Base-by-base conservation (phyloP, 441 rosid species). In the Populus trichocarpa region DNA sequence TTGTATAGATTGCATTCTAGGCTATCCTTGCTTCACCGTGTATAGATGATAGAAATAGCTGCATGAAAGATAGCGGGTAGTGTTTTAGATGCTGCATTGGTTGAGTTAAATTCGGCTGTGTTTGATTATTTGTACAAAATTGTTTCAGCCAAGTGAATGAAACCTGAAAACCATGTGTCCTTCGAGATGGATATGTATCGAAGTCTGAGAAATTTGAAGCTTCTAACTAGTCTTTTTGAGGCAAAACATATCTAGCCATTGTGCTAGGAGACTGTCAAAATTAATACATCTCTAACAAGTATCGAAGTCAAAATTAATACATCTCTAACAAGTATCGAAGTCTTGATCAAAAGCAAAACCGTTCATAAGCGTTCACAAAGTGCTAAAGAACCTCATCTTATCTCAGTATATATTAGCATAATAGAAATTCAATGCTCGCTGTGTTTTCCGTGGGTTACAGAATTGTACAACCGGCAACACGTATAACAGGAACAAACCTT, bases 11-110 rank as follows among this genome's bases (percentile, higher is more conserved):
- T 36, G 32, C 20, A 68, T 28, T n/a, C 25, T 68, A 36, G 23
- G 74, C 13, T 30, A 10, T 65, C 69, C 57, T 25, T 18, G 64
- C 63, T 74, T 72, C 57, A 61, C 18, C 70, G 25, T 72, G 61
- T 71, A 76, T 77, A 70, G 67, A 26, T 30, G 32, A 57, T 67
- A 30, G n/a, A 26, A 67, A 67, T 67, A 5, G 70, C 26, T 22
- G 32, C 67, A 8, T 22, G n/a, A 69, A 25, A 38, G 67, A 73
- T 59, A 35, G 50, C 20, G 18, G 25, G 32, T 8, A 68, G 53
- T n/a, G 8, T 13, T 61, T 42, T 30, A 69, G 38, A 50, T 65
- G 66, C 78, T 22, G 20, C 50, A 67, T 67, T 70, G 1, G 32
- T 30, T 3, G 32, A 30, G 32, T 30, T 30, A 67, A 28, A 20